Percentiles rank a stretch among this genome's conserved stretches.
phyloP scores from a whole-genome alignment of 116 monocot genomes.

The Zostera marina region DNA sequence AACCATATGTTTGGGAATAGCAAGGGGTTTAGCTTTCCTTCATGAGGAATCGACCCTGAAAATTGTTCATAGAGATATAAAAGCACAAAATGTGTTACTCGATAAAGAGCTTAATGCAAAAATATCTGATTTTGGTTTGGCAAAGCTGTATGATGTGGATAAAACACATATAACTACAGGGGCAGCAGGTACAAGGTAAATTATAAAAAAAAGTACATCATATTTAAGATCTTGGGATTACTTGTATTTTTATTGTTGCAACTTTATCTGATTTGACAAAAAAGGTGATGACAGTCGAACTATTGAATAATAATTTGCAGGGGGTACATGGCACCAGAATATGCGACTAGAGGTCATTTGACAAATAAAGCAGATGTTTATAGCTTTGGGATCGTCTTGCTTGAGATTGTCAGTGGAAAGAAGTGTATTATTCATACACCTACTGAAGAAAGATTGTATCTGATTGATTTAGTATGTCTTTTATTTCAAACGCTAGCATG shows the following conservation, averaged over 20 bases:
- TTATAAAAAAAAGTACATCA: neutral
- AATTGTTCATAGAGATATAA: constrained; percentile 3
- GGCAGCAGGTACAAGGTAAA: neutral
- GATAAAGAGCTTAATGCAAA: constrained; percentile 1
- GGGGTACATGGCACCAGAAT: constrained; percentile 3
- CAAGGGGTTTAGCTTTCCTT: neutral
- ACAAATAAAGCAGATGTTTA: neutral
- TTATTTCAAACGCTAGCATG: neutral
- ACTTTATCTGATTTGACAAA: too few relatives aligned
- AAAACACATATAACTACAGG: neutral
- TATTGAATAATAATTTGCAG: neutral
- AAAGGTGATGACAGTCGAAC: neutral
- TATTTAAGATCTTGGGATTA: too few relatives aligned
- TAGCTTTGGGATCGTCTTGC: constrained; percentile 1
- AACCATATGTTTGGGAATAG: constrained; percentile 1
- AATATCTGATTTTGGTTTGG: constrained; percentile 3
- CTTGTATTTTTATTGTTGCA: too few relatives aligned
- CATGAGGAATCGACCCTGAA: neutral
- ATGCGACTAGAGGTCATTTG: constrained; percentile 1
- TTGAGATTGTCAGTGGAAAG: constrained; percentile 3
- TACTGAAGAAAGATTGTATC: neutral
- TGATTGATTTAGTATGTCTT: neutral
- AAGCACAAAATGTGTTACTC: neutral
- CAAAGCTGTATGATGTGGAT: neutral
- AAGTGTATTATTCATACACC: neutral